Conservation (phyloP, 108 stramenopile genomes). For the Cyclotella baltica region DNA sequence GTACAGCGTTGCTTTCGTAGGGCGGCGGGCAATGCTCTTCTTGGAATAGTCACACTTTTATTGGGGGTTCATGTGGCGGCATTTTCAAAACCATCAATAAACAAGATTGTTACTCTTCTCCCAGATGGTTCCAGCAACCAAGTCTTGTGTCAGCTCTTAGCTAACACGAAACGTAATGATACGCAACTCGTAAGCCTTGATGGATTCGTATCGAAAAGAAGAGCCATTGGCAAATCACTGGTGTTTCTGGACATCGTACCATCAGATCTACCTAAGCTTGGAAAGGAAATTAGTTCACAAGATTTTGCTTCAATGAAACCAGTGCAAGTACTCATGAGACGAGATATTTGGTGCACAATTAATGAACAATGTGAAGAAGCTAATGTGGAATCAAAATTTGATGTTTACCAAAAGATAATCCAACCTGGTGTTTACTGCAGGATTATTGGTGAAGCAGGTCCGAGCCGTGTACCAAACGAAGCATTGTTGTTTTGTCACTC, state of each 20-base stretch:
- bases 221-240: constrained; percentile 17
- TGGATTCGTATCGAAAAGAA: constrained; percentile 6
- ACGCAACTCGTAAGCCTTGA: neutral
- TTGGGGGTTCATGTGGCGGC: no score
- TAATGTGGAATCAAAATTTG: constrained; percentile 9
- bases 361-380: neutral
- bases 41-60: no score
- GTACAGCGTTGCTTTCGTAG: no score
- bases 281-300: neutral
- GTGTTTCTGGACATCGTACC: constrained; percentile 12
- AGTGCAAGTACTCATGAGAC: constrained; percentile 41
- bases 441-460: constrained; percentile 35
- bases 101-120: neutral
- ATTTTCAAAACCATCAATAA: neutral
- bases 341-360: constrained; percentile 33
- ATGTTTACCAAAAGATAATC: constrained; percentile 48
- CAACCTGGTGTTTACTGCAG: constrained; percentile 42
- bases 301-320: constrained; percentile 28
- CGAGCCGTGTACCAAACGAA: constrained; percentile 30
- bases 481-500: constrained; percentile 35
- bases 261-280: neutral
- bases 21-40: no score
- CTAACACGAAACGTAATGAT: neutral
- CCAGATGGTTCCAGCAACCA: neutral
- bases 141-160: neutral